Evolutionary conservation across 169 alveolate genomes (phyloP).

Genomic region (Eimeria brunetti): DNA sequence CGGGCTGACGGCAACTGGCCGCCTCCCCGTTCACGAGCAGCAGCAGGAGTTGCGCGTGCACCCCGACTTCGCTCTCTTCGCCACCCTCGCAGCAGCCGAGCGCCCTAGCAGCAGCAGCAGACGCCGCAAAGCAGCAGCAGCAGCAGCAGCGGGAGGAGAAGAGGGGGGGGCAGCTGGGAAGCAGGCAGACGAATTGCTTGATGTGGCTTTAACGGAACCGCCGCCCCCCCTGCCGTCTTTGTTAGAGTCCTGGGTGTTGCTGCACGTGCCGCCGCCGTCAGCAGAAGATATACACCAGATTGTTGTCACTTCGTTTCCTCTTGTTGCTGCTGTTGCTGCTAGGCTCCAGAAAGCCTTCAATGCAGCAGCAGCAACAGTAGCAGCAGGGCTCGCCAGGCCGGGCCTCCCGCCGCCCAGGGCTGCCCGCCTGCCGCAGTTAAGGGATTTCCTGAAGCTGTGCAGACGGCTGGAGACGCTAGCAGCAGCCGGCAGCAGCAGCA

Average conservation of each 20-base stretch:
- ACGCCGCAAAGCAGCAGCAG: constrained; percentile 11
- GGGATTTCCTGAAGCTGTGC: constrained; percentile 77
- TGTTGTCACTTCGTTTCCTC: constrained; percentile 32
- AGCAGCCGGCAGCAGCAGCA: neutral
- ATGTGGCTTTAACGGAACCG: constrained; percentile 50
- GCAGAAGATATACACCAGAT: constrained; percentile 54
- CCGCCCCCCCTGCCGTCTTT: constrained; percentile 60
- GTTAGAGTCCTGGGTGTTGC: constrained; percentile 63
- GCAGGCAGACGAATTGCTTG: neutral
- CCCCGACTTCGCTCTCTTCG: constrained; percentile 72
- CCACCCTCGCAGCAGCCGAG: constrained; percentile 47
- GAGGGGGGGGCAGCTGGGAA: neutral
- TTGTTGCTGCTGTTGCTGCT: constrained; percentile 16
- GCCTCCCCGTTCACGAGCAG: constrained; percentile 67
- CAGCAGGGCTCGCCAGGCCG: constrained; percentile 20
- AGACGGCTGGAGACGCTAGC: constrained; percentile 69
- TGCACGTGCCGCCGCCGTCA: constrained; percentile 71
- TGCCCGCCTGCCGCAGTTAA: constrained; percentile 71
- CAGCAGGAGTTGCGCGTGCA: constrained; percentile 63
- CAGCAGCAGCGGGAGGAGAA: constrained; percentile 18
- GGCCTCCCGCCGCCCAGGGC: constrained; percentile 68
- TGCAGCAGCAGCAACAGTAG: constrained; percentile 27
- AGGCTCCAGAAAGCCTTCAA: constrained; percentile 45
- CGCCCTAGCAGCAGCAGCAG: neutral
- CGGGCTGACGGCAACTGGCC: constrained; percentile 45